Percentiles rank a stretch among this genome's conserved stretches.
Conservation (phyloP, 179 eudicot species). For the Beta corolliflora region DNA sequence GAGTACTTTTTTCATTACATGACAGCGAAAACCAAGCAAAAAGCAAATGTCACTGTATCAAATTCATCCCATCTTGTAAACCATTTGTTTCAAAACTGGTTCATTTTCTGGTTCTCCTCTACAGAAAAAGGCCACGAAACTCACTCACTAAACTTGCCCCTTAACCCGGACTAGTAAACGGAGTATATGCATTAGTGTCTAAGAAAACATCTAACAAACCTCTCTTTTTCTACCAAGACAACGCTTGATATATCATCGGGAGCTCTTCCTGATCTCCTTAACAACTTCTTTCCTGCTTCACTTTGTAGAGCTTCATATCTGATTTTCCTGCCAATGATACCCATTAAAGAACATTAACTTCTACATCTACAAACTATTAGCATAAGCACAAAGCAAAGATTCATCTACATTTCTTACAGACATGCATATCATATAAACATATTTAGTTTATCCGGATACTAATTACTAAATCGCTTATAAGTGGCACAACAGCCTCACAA, state of each 20-base stretch:
- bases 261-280: constrained; percentile 83
- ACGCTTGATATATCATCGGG: constrained; percentile 99
- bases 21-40: no score
- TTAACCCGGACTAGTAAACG: no score
- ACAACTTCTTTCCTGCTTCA: constrained; percentile 75
- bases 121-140: neutral
- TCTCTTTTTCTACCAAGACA: constrained; percentile 88
- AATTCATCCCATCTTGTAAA: no score
- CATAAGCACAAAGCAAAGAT: neutral
- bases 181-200: neutral
- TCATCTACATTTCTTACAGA: neutral
- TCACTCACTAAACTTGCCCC: neutral
- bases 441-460: neutral
- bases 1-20: no score
- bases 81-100: neutral
- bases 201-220: constrained; percentile 39
- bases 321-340: constrained; percentile 53
- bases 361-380: neutral
- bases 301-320: constrained; percentile 97
- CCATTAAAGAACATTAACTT: neutral
- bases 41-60: no score
- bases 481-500: neutral
- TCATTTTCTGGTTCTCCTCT: neutral
- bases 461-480: neutral
- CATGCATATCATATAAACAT: neutral